These are phyloP conservation scores for Allium cepa DNA, from an alignment of 106 monocot genomes.

Conservation along the genomic window DNA sequence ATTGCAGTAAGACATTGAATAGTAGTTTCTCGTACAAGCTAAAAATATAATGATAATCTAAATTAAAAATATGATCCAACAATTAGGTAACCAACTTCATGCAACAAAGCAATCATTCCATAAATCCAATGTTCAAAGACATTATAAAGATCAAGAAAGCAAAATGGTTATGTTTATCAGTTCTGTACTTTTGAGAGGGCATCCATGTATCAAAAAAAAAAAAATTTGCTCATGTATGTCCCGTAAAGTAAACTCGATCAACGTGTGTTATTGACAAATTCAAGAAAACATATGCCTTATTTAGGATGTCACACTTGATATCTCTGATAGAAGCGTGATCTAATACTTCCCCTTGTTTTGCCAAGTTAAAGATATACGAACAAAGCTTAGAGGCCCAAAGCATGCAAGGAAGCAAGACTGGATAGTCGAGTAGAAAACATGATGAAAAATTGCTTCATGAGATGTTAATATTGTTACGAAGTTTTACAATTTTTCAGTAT, in stretches of 20 bases:
- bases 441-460: too few relatives aligned
- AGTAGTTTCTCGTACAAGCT: conserved; percentile 89
- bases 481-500: too few relatives aligned
- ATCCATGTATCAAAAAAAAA: not conserved
- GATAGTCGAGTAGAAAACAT: too few relatives aligned
- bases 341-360: not conserved
- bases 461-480: too few relatives aligned
- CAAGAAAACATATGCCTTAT: too few relatives aligned
- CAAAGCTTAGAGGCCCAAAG: not conserved
- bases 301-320: too few relatives aligned
- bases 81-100: not conserved
- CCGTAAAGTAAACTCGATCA: not conserved
- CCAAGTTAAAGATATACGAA: not conserved
- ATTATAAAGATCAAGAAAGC: too few relatives aligned
- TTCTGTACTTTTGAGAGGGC: not conserved
- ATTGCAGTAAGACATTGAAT: conserved; percentile 79
- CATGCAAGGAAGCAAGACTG: too few relatives aligned
- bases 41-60: conserved; percentile 7
- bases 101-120: not conserved
- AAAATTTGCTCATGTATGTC: not conserved
- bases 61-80: not conserved
- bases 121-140: not conserved
- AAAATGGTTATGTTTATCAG: not conserved
- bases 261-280: too few relatives aligned
- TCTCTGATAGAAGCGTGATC: not conserved